Evolutionary conservation across 306 rosid genomes (phyloP).

Genomic region (Dalbergia oliveri): DNA sequence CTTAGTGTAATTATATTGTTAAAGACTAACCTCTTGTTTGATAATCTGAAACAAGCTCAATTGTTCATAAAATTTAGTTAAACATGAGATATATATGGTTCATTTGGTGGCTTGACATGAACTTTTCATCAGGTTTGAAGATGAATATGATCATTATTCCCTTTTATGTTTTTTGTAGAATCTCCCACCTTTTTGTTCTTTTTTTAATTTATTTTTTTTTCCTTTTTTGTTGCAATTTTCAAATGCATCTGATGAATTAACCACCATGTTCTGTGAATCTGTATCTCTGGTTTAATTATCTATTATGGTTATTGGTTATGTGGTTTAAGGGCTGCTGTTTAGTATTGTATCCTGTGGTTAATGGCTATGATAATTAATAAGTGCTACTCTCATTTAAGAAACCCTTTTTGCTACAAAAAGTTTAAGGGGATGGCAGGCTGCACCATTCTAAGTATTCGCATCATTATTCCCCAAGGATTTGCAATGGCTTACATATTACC

Average conservation of each 20-base stretch:
- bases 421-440: background rate
- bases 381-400: conserved; percentile 21
- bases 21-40: conserved; percentile 18
- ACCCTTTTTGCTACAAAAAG: background rate
- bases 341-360: conserved; percentile 21
- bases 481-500: background rate
- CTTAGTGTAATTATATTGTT: conserved; percentile 19
- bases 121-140: conserved; percentile 31
- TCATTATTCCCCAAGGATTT: conserved; percentile 1
- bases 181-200: conserved; percentile 19
- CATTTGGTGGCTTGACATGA: conserved; percentile 23
- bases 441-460: background rate
- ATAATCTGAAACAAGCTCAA: conserved; percentile 34
- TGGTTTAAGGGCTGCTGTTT: background rate
- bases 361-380: background rate
- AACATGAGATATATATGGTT: conserved; percentile 30
- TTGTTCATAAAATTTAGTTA: conserved; percentile 18
- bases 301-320: conserved; percentile 15
- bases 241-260: conserved; percentile 24
- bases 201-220: background rate
- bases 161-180: conserved; percentile 11
- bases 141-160: conserved; percentile 28
- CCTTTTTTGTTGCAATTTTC: background rate
- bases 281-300: background rate
- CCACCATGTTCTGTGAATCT: conserved; percentile 20